Base-by-base conservation (phyloP, 176 grass and related monocot species). In the Alopecurus myosuroides region DNA sequence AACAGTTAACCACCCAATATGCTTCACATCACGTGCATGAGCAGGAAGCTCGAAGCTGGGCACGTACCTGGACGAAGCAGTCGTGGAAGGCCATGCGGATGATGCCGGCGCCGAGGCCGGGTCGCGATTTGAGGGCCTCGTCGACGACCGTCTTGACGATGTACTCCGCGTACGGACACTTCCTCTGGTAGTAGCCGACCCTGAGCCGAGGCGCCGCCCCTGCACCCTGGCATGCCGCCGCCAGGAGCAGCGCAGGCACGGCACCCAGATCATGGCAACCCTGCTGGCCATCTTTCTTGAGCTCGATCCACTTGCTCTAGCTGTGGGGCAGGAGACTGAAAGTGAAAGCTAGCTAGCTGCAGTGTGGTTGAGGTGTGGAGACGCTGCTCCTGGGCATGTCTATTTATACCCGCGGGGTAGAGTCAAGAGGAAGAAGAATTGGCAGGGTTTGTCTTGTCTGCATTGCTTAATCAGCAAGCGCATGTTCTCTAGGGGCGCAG, bases 51-150 rank as follows among this genome's bases (percentile, higher is more conserved):
- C n/a, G n/a, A n/a, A n/a, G n/a, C n/a, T n/a, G n/a, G n/a, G n/a
- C n/a, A n/a, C n/a, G n/a, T n/a, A n/a, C n/a, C n/a, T n/a, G 66
- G 64, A 94, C 90, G 78, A 94, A 94, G 67, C 93, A 94, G 80
- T 94, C 93, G 55, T 94, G 93, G 85, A 94, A 94, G 37, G 60
- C 45, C 90, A 94, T 82, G 45, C 92, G 78, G 58, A 94, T 76
- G 70, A 92, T 57, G 14, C 87, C 87, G 26, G 93, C 93, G 40
- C 84, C 93, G 23, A 85, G 3, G 73, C 93, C 93, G 11, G 69
- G 80, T 40, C 83, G 39, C 19, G 4, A 0, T 0, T 3, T 2
- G 25, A 82, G 6, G 39, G 87, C 77, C 14, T 37, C 71, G 5
- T 22, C 19, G 9, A 94, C 81, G 65, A 77, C 77, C 0, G 35